Percentiles rank a stretch among this genome's conserved stretches.
Conservation (phyloP, 1,139 yeast species). For the Pichia norvegensis region DNA sequence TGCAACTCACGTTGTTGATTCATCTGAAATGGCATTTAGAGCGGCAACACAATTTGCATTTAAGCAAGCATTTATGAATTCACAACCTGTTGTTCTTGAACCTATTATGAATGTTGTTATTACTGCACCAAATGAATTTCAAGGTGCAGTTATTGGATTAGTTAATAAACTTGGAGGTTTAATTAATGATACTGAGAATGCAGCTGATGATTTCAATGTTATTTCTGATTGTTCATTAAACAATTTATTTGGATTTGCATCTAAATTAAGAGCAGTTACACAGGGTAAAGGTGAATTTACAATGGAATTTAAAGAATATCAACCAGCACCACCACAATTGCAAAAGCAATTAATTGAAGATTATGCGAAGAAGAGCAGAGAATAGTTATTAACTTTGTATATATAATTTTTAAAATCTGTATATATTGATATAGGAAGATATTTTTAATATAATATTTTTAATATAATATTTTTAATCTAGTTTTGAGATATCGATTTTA, state of each 20-base stretch:
- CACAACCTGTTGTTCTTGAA: slow-evolving; percentile 84
- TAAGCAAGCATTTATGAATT: slow-evolving; percentile 77
- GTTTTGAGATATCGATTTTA: slow-evolving; percentile 37
- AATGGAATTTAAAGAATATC: slow-evolving; percentile 85
- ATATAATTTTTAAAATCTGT: too few species aligned
- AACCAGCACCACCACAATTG: slow-evolving; percentile 85
- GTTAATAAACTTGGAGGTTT: slow-evolving; percentile 89
- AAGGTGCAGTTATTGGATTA: slow-evolving; percentile 85
- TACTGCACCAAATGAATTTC: slow-evolving; percentile 94
- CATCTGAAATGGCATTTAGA: slow-evolving; percentile 91
- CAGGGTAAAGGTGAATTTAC: slow-evolving; percentile 99
- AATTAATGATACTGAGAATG: slow-evolving; percentile 89
- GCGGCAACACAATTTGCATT: slow-evolving; percentile 91
- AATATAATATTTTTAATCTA: slow-evolving; percentile 2
- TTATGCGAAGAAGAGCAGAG: slow-evolving; percentile 47
- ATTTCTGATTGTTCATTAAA: slow-evolving; percentile 92
- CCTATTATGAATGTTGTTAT: slow-evolving; percentile 93
- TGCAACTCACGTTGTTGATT: slow-evolving; percentile 94
- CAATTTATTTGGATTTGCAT: slow-evolving; percentile 93
- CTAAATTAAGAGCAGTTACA: slow-evolving; percentile 89
- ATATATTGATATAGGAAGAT: neutral
- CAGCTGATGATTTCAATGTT: slow-evolving; percentile 88
- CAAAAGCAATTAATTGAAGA: slow-evolving; percentile 88
- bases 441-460: neutral
- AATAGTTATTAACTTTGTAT: neutral